A percentile compares a stretch with the other conserved stretches of the same genome.
phyloP scores from a whole-genome alignment of 495 filamentous ascomycete genomes.

The Penicillium psychrofluorescens region DNA sequence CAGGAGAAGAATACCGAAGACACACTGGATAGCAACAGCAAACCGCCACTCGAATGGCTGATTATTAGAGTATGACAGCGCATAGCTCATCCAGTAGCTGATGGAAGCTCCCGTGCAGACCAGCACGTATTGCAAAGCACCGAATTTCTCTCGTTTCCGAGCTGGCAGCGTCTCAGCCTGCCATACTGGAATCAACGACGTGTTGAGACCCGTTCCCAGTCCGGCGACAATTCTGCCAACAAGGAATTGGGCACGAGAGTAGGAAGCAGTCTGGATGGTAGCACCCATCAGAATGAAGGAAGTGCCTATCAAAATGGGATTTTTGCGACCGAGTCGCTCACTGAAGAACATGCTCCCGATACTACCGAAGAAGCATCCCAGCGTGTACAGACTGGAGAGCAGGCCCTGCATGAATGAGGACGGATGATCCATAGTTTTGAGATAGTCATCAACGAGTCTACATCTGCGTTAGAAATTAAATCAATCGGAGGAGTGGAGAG shows the following conservation, averaged over 20 bases:
- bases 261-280: conserved; percentile 46
- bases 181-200: conserved; percentile 58
- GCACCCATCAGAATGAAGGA: conserved; percentile 48
- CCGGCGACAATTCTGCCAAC: conserved; percentile 57
- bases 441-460: too few species aligned
- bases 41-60: not conserved
- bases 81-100: conserved; percentile 2
- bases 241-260: conserved; percentile 54
- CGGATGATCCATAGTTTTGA: too few species aligned
- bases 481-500: too few species aligned
- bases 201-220: conserved; percentile 59
- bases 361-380: too few species aligned
- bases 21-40: not conserved
- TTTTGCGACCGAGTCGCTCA: conserved; percentile 47
- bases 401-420: too few species aligned
- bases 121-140: not conserved
- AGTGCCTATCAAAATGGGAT: conserved; percentile 42
- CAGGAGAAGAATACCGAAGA: not conserved
- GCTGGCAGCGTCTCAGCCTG: conserved; percentile 58
- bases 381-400: too few species aligned
- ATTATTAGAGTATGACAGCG: not conserved
- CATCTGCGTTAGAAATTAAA: too few species aligned
- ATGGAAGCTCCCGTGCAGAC: not conserved
- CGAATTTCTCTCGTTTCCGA: not conserved
- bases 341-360: conserved; percentile 2